A percentile compares a stretch with the other conserved stretches of the same genome.
Conservation (phyloP, 192 early-diverging fungal genomes). For the Spizellomyces punctatus region DNA sequence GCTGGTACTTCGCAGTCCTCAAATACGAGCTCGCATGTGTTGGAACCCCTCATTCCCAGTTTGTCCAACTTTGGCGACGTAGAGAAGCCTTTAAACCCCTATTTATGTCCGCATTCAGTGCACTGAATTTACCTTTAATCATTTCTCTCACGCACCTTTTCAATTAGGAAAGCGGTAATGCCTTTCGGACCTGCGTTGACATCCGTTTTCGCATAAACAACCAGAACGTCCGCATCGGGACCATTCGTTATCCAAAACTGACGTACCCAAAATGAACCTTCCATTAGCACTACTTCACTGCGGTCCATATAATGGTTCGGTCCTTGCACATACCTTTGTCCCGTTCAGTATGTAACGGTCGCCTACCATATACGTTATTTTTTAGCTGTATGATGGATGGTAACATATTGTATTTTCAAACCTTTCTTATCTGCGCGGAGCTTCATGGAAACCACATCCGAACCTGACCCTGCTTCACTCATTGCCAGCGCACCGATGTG, state of each 20-base stretch:
- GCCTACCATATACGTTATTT: slow-evolving; percentile 32
- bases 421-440: slow-evolving; percentile 78
- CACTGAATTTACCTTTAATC: background rate
- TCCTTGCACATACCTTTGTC: slow-evolving; percentile 64
- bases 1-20: slow-evolving; percentile 89
- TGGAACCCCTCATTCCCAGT: slow-evolving; percentile 94
- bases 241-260: slow-evolving; percentile 98
- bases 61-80: slow-evolving; percentile 90
- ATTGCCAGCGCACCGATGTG: slow-evolving; percentile 92
- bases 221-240: slow-evolving; percentile 84
- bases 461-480: slow-evolving; percentile 88
- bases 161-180: slow-evolving; percentile 94
- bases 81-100: slow-evolving; percentile 82
- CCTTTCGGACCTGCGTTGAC: slow-evolving; percentile 76
- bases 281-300: no score
- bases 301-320: no score
- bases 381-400: no score
- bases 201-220: slow-evolving; percentile 93
- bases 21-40: slow-evolving; percentile 94
- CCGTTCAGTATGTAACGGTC: slow-evolving; percentile 84
- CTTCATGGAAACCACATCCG: slow-evolving; percentile 93
- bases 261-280: slow-evolving; percentile 66
- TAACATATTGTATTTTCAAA: background rate
- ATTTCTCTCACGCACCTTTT: slow-evolving; percentile 57
- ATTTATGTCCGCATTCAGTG: background rate